Conservation (phyloP, 2,329 filamentous ascomycete species). For the Scytalidium sp. region DNA sequence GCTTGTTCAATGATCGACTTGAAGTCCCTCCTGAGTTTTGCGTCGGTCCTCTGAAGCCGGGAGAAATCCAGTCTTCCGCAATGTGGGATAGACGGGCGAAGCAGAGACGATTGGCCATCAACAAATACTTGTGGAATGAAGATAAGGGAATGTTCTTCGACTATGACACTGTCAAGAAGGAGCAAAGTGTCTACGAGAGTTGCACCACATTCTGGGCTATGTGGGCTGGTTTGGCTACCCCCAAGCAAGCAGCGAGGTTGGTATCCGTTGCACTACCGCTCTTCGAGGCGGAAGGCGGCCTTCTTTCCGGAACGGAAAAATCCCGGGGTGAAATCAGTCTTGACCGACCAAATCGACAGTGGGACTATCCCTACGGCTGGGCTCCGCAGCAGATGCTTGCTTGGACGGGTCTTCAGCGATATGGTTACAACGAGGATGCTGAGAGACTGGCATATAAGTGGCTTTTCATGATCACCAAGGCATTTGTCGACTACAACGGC, state of each 20-base stretch:
- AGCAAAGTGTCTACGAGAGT: conserved; percentile 82
- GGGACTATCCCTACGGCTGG: conserved; percentile 99
- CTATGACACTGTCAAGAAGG: conserved; percentile 81
- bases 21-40: conserved; percentile 82
- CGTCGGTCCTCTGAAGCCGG: conserved; percentile 60
- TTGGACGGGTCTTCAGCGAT: conserved; percentile 88
- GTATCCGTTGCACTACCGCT: conserved; percentile 78
- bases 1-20: conserved; percentile 78
- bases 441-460: conserved; percentile 92
- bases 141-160: conserved; percentile 96
- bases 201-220: conserved; percentile 97
- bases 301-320: conserved; percentile 85
- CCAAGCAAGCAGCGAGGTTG: conserved; percentile 80
- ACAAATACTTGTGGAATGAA: conserved; percentile 93
- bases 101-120: conserved; percentile 78
- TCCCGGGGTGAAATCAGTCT: conserved; percentile 79
- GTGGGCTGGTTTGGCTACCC: conserved; percentile 87
- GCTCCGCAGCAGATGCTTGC: conserved; percentile 98
- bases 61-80: conserved; percentile 76
- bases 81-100: conserved; percentile 88
- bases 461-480: conserved; percentile 98
- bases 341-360: conserved; percentile 89
- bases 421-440: conserved; percentile 87
- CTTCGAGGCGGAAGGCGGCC: conserved; percentile 83
- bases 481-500: conserved; percentile 97